Conservation (phyloP, 1,284 basidiomycete genomes). For the Violaceomyces palustris region DNA sequence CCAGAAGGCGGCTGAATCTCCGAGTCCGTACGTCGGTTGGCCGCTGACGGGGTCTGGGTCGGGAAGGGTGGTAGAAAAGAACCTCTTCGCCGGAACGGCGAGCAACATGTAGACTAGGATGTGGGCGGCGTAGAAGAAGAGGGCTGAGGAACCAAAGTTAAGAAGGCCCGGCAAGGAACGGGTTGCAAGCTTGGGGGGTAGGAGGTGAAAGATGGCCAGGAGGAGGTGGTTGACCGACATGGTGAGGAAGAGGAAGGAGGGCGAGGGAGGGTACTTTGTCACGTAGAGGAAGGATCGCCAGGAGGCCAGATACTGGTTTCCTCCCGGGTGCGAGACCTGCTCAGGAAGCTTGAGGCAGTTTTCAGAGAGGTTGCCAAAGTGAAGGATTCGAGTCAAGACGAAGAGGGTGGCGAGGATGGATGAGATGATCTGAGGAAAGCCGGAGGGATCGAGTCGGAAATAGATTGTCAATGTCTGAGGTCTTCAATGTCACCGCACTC, state of each 20-base stretch:
- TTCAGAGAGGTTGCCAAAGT: conserved; percentile 36
- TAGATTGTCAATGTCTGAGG: no score
- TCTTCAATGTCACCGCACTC: no score
- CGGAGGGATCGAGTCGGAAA: no score
- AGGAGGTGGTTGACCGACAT: conserved; percentile 28
- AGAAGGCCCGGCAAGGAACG: conserved; percentile 10
- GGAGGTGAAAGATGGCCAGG: conserved; percentile 23
- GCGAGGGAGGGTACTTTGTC: conserved; percentile 36
- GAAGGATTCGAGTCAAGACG: conserved; percentile 24
- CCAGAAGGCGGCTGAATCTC: conserved; percentile 15
- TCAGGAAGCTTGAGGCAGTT: conserved; percentile 25
- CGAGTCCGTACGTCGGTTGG: conserved; percentile 6
- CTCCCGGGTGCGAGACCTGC: conserved; percentile 2
- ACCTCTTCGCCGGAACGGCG: conserved; percentile 9
- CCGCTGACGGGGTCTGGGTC: conserved; percentile 17
- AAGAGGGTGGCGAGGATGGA: conserved; percentile 21
- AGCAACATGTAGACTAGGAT: conserved; percentile 18
- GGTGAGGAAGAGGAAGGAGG: conserved; percentile 28
- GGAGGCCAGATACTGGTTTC: conserved; percentile 29
- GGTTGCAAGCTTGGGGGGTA: conserved; percentile 4
- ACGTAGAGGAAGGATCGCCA: conserved; percentile 36
- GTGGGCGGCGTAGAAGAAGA: conserved; percentile 39
- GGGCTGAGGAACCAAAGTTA: conserved; percentile 25
- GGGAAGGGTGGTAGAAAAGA: conserved; percentile 15
- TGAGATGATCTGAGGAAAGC: no score